These are phyloP conservation scores for Cucurbita pepo DNA, from an alignment of 306 rosid species.

Conservation along the genomic window DNA sequence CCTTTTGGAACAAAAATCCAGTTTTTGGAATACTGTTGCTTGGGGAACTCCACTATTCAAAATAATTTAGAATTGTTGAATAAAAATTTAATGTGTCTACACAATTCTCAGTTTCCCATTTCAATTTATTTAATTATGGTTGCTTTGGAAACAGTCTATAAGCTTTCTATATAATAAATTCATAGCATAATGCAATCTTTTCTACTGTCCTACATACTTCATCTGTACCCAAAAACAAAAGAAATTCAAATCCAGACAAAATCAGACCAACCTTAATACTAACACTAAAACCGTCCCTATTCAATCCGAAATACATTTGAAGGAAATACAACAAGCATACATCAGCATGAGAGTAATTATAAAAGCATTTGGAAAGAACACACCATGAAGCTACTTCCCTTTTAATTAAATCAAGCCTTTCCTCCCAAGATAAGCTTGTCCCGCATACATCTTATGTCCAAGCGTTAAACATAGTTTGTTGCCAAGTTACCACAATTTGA, in stretches of 20 bases:
- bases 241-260: neutral
- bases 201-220: neutral
- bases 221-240: neutral
- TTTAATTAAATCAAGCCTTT: neutral
- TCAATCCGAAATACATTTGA: neutral
- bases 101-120: neutral
- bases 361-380: neutral
- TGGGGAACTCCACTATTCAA: neutral
- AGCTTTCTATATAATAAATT: neutral
- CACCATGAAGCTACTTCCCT: neutral
- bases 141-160: neutral
- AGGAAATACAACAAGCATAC: neutral
- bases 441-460: neutral
- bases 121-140: neutral
- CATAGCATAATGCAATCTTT: neutral
- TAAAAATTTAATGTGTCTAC: neutral
- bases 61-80: neutral
- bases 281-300: neutral
- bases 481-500: neutral
- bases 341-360: neutral
- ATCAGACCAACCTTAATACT: neutral
- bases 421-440: neutral
- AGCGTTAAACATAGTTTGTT: neutral
- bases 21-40: neutral
- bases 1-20: neutral